Evolutionary conservation across 352 stramenopile species (phyloP).

Genomic region (Peronospora farinosa): DNA sequence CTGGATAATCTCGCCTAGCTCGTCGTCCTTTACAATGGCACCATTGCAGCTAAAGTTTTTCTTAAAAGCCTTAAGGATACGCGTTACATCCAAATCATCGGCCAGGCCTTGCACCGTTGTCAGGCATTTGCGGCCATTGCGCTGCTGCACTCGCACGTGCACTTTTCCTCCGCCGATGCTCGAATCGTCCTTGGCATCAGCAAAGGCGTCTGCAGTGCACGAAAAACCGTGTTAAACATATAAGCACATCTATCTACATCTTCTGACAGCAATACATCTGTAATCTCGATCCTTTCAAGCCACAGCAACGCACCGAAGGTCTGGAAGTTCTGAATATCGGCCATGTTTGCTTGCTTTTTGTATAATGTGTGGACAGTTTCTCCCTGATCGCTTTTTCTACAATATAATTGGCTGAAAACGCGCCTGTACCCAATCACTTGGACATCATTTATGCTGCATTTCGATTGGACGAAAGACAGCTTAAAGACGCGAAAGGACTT

Average conservation of each 20-base stretch:
- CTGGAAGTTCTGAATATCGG: conserved; percentile 87
- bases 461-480: conserved; percentile 25
- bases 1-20: conserved; percentile 98
- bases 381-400: conserved; percentile 5
- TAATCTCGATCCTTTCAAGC: neutral
- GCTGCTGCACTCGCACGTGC: conserved; percentile 99
- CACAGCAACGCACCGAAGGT: conserved; percentile 67
- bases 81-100: conserved; percentile 97
- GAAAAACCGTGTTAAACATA: conserved; percentile 7
- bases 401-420: conserved; percentile 25
- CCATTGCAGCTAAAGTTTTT: conserved; percentile 99
- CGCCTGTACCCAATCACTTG: neutral
- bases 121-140: conserved; percentile 99
- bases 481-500: conserved; percentile 26
- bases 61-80: conserved; percentile 99
- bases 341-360: conserved; percentile 40
- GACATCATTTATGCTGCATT: conserved; percentile 1
- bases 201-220: conserved; percentile 67
- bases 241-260: conserved; percentile 10
- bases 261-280: neutral
- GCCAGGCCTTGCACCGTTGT: conserved; percentile 97
- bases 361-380: conserved; percentile 35
- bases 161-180: conserved; percentile 86
- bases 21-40: conserved; percentile 97
- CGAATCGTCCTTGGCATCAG: conserved; percentile 84